Conservation (phyloP, 2,329 filamentous ascomycete genomes). For the Xylaria sp. region DNA sequence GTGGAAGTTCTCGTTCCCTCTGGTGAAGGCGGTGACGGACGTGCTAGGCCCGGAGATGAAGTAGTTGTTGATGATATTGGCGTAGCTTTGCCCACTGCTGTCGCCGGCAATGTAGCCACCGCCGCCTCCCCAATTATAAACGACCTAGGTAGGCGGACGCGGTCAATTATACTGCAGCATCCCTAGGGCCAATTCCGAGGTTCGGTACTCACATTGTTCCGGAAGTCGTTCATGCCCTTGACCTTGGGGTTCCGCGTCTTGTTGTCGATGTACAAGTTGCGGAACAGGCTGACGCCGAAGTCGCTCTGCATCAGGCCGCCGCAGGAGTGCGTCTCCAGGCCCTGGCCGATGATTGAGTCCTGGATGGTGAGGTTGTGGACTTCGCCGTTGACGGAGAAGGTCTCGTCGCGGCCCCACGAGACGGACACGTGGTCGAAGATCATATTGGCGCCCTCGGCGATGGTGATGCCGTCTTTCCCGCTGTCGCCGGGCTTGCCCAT, state of each 20-base stretch:
- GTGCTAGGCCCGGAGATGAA: conserved; percentile 58
- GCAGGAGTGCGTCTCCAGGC: conserved; percentile 56
- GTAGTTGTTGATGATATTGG: conserved; percentile 59
- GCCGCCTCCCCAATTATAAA: conserved; percentile 60
- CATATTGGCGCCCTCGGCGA: conserved; percentile 55
- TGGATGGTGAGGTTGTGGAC: conserved; percentile 54
- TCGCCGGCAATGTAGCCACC: conserved; percentile 59
- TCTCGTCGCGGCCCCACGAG: conserved; percentile 60
- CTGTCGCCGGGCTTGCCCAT: conserved; percentile 55
- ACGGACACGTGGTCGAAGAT: conserved; percentile 60
- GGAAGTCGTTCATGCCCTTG: conserved; percentile 59
- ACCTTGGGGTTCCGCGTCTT: conserved; percentile 61
- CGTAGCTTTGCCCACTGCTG: conserved; percentile 48
- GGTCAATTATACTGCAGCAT: conserved; percentile 25
- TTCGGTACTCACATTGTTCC: conserved; percentile 41
- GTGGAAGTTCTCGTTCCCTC: conserved; percentile 58
- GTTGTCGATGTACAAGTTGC: conserved; percentile 60
- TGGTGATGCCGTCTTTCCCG: conserved; percentile 57
- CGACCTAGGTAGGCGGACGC: conserved; percentile 44
- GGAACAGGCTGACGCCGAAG: conserved; percentile 52
- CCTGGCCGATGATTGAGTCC: conserved; percentile 57
- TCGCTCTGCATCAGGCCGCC: conserved; percentile 55
- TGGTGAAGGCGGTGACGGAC: conserved; percentile 52
- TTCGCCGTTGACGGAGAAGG: conserved; percentile 53
- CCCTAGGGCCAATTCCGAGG: not conserved